Percentiles rank a stretch among this genome's conserved stretches.
Conservation (phyloP, 257 asterid species). For the Rehmannia glutinosa region DNA sequence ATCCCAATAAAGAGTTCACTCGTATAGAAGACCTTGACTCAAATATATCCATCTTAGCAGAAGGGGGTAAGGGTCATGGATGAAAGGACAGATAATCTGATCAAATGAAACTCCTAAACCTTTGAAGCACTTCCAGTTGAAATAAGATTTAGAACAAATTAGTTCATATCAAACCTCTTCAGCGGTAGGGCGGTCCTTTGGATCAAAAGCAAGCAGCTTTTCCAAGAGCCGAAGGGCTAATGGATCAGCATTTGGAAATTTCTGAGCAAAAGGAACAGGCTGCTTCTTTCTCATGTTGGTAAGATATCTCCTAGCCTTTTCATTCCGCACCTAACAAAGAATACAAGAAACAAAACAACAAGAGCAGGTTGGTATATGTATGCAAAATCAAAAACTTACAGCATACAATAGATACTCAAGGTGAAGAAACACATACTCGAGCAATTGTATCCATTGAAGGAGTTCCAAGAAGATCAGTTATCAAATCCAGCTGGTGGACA, state of each 20-base stretch:
- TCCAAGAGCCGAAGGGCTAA: constrained; percentile 59
- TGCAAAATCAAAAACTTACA: neutral
- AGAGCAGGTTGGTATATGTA: neutral
- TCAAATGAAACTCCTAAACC: neutral
- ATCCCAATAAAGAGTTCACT: too few relatives aligned
- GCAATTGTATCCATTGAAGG: constrained; percentile 85
- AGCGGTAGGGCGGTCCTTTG: constrained; percentile 92
- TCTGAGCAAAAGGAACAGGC: constrained; percentile 60
- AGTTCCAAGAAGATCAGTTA: constrained; percentile 89
- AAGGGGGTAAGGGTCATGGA: too few relatives aligned
- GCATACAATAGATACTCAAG: neutral
- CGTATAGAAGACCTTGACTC: too few relatives aligned
- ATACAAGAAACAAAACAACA: neutral
- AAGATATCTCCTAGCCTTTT: constrained; percentile 87
- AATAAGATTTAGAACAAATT: neutral
- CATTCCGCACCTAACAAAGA: constrained; percentile 70
- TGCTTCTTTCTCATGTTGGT: constrained; percentile 88
- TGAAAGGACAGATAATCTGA: neutral
- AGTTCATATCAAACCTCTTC: constrained; percentile 54
- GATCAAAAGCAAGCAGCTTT: constrained; percentile 84
- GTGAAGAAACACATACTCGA: constrained; percentile 43
- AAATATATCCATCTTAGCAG: neutral
- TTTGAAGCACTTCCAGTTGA: neutral
- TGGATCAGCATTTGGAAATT: constrained; percentile 86
- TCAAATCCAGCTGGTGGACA: constrained; percentile 91